These are phyloP conservation scores for Hypomyces rosellus DNA, from an alignment of 2,329 filamentous ascomycete species.

Conservation along the genomic window DNA sequence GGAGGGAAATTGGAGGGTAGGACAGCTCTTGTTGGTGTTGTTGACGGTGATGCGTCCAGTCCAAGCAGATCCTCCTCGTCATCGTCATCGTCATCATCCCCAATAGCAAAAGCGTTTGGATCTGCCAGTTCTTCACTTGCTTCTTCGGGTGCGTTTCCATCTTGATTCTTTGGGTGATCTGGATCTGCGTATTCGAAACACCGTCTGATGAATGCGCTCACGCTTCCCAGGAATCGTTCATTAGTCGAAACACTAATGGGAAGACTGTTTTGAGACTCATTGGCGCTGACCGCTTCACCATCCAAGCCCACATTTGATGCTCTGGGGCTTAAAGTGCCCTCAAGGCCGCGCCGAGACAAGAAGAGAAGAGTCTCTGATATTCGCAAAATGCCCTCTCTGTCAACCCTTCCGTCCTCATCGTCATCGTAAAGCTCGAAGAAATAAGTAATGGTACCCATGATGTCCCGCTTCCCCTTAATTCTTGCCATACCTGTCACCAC, in stretches of 20 bases:
- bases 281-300: constrained; percentile 24
- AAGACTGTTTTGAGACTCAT: constrained; percentile 32
- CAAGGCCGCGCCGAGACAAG: constrained; percentile 79
- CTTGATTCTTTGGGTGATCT: constrained; percentile 63
- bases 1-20: constrained; percentile 36
- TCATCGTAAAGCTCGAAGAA: constrained; percentile 98
- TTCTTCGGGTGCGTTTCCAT: constrained; percentile 23
- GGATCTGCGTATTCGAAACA: constrained; percentile 99
- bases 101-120: constrained; percentile 62
- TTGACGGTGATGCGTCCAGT: constrained; percentile 43
- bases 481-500: constrained; percentile 85
- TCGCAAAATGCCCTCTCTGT: constrained; percentile 86
- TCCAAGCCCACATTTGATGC: constrained; percentile 50
- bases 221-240: constrained; percentile 84
- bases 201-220: constrained; percentile 89
- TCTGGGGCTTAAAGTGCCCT: constrained; percentile 64
- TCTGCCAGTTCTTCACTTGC: constrained; percentile 26
- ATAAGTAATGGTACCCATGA: constrained; percentile 96
- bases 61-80: constrained; percentile 55
- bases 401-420: constrained; percentile 81
- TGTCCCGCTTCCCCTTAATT: constrained; percentile 89
- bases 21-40: constrained; percentile 36
- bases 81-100: constrained; percentile 59
- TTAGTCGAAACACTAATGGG: constrained; percentile 58
- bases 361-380: constrained; percentile 95